Conservation (phyloP, 352 stramenopile genomes). For the Globisporangium nagaii region DNA sequence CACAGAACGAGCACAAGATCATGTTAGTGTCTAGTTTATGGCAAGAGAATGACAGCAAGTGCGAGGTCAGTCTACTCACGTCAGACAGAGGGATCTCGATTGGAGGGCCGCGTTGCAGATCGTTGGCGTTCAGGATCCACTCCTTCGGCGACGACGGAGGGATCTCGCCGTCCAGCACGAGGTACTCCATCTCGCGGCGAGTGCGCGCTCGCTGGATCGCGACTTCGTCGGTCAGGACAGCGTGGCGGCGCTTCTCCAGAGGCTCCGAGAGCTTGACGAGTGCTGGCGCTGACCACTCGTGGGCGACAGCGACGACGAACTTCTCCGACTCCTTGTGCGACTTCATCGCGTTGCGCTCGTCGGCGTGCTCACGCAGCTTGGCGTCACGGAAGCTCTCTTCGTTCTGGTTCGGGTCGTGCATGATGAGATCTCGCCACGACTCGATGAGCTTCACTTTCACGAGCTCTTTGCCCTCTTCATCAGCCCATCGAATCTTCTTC, state of each 20-base stretch:
- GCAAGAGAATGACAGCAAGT: not conserved
- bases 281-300: conserved; percentile 66
- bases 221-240: conserved; percentile 53
- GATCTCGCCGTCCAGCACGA: conserved; percentile 77
- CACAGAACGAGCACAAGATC: not conserved
- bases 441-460: conserved; percentile 83
- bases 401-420: conserved; percentile 44
- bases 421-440: conserved; percentile 77
- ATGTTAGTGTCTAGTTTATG: not conserved
- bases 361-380: conserved; percentile 80
- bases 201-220: conserved; percentile 58
- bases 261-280: conserved; percentile 56
- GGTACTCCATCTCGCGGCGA: conserved; percentile 77
- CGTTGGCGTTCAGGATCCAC: conserved; percentile 55
- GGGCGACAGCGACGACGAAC: conserved; percentile 38
- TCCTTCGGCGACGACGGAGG: conserved; percentile 73
- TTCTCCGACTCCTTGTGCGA: conserved; percentile 55
- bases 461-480: conserved; percentile 70
- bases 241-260: conserved; percentile 28
- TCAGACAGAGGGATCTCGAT: conserved; percentile 69
- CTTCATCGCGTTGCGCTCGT: conserved; percentile 59
- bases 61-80: conserved; percentile 19
- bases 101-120: conserved; percentile 47
- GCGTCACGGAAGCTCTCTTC: conserved; percentile 78
- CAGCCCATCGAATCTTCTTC: conserved; percentile 79